Conservation (phyloP, 345 rosid species). For the Pistacia vera region DNA sequence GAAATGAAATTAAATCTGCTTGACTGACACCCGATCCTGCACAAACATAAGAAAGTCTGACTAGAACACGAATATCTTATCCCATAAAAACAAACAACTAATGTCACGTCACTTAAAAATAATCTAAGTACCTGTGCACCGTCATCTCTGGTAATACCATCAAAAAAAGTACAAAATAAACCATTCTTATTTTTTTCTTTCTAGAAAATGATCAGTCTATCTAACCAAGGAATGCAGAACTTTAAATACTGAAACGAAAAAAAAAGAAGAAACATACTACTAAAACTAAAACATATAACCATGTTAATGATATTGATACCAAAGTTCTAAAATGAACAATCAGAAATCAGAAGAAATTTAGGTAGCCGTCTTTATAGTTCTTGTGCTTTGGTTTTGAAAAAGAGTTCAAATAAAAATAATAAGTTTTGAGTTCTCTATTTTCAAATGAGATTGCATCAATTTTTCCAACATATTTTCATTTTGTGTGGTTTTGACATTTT, state of each 20-base stretch:
- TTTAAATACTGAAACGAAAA: neutral
- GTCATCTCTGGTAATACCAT: neutral
- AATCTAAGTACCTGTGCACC: neutral
- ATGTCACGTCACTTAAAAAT: neutral
- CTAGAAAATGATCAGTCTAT: neutral
- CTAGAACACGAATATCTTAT: neutral
- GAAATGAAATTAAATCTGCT: conserved; percentile 85
- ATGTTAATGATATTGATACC: neutral
- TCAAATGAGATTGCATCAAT: no score
- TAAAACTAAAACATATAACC: neutral
- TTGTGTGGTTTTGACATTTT: no score
- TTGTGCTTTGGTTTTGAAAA: no score
- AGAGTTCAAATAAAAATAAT: no score
- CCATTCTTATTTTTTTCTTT: neutral
- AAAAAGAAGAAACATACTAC: neutral
- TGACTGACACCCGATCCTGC: conserved; percentile 90
- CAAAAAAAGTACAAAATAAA: neutral
- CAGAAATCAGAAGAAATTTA: neutral
- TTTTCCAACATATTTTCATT: no score
- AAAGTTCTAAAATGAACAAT: neutral
- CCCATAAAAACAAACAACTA: neutral
- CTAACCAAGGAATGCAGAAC: neutral
- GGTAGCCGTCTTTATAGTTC: neutral
- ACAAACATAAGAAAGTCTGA: conserved; percentile 23
- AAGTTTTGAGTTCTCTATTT: no score